A percentile compares a stretch with the other conserved stretches of the same genome.
These are phyloP conservation scores for Aureobasidium sp. DNA, from an alignment of 2,329 filamentous ascomycete genomes.

Conservation along the genomic window DNA sequence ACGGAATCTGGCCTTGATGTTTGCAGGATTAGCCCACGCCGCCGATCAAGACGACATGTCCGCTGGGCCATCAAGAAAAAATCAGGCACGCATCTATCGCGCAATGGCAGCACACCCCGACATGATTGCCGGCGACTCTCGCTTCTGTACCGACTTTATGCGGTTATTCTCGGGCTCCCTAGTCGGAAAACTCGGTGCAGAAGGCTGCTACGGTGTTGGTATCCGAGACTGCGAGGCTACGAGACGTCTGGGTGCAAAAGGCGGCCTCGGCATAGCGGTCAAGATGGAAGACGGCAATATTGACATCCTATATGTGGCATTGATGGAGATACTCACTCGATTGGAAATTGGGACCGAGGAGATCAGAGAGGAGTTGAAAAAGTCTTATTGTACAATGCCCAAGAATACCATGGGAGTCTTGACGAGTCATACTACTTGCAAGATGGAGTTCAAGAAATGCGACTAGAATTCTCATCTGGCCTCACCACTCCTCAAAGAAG, in stretches of 20 bases:
- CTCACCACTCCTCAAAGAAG: too few species aligned
- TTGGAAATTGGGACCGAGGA: slow-evolving; percentile 33
- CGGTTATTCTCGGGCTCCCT: slow-evolving; percentile 31
- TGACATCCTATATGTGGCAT: slow-evolving; percentile 38
- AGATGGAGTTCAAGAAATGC: not conserved
- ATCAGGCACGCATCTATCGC: slow-evolving; percentile 33
- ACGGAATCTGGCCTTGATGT: slow-evolving; percentile 31
- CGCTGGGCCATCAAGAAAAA: slow-evolving; percentile 11
- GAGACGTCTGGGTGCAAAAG: slow-evolving; percentile 27
- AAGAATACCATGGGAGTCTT: slow-evolving; percentile 36
- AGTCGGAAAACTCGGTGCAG: slow-evolving; percentile 45
- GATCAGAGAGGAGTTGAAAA: slow-evolving; percentile 25
- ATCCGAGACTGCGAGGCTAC: slow-evolving; percentile 36
- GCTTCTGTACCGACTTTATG: slow-evolving; percentile 46
- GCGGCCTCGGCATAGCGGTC: slow-evolving; percentile 39
- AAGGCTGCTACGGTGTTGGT: slow-evolving; percentile 44
- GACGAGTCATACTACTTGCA: slow-evolving; percentile 25
- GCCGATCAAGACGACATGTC: slow-evolving; percentile 19
- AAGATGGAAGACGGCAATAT: slow-evolving; percentile 46
- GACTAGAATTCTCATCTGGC: not conserved
- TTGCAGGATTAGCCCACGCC: slow-evolving; percentile 33
- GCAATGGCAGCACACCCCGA: slow-evolving; percentile 40
- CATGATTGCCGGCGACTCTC: slow-evolving; percentile 38
- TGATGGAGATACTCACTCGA: slow-evolving; percentile 40
- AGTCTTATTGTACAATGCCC: slow-evolving; percentile 31